Base-by-base conservation (phyloP, 2,329 filamentous ascomycete species). In the Pyrenophora tritici-repentis region DNA sequence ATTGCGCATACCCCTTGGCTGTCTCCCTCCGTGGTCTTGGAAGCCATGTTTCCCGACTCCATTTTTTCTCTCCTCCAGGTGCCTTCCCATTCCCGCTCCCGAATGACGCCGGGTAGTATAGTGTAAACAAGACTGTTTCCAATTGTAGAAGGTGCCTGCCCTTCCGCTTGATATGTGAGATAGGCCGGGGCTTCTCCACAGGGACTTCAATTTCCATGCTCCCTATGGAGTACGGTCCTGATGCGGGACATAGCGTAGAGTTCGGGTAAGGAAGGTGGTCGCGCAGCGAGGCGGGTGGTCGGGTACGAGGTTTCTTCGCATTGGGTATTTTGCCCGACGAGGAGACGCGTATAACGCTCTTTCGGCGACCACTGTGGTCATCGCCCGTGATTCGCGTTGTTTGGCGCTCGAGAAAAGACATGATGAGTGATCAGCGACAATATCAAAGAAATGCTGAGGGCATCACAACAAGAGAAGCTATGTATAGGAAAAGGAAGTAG, bases 101-200 rank as follows among this genome's bases (percentile, higher is more conserved):
- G 47, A 80, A 63, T 14, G 80, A 78, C 37, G 82, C 79, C 2
- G 85, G 86, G 65, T 88, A 88, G 68, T 84, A 88, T n/a, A 88
- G 70, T 0, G 81, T 82, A 70, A 88, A 82, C 4, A 88, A 75
- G 7, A 87, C 82, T 0, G 85, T 87, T 53, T 84, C 78, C 12
- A 83, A 69, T 45, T 81, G 73, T 12, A 85, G 67, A 6, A 82
- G 54, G 55, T 80, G 76, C 46, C 72, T 70, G 43, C 77, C 71
- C 20, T 80, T 56, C 32, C 81, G 72, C 29, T 72, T 81, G 47
- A 83, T 82, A 46, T 81, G 63, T 1, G 79, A 81, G 57, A 83
- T 79, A 0, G 73, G 63, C 31, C 76, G 70, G 1, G 81, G 79
- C 14, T 77, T 61, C 31, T 75, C 62, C 7, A 71, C 81, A 0